phyloP scores from a whole-genome alignment of 2,329 filamentous ascomycete species.

The Zasmidium citrigriseum region DNA sequence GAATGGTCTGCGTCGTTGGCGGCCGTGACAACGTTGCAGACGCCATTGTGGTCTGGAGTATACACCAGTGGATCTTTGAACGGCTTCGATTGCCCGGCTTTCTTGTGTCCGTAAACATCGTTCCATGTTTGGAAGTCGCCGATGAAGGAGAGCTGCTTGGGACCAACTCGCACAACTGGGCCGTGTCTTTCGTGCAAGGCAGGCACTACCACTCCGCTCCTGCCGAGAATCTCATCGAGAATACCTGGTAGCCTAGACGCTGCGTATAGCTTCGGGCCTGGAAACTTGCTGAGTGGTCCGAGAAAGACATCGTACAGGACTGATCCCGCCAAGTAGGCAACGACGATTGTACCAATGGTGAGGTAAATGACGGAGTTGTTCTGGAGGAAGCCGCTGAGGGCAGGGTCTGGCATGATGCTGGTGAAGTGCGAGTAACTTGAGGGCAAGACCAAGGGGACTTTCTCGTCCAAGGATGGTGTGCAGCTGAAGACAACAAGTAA shows the following conservation, averaged over 20 bases:
- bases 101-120: conserved; percentile 27
- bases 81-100: conserved; percentile 9
- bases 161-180: conserved; percentile 41
- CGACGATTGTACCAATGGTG: no score
- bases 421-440: no score
- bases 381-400: no score
- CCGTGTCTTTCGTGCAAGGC: conserved; percentile 39
- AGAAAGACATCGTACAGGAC: conserved; percentile 13
- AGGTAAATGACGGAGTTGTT: no score
- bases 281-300: conserved; percentile 6
- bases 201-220: background rate
- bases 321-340: no score
- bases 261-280: conserved; percentile 9
- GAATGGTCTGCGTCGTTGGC: conserved; percentile 20
- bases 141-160: conserved; percentile 40
- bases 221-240: background rate
- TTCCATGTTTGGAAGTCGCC: conserved; percentile 21
- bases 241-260: background rate
- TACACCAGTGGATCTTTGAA: conserved; percentile 17
- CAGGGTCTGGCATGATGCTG: no score
- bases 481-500: no score
- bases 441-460: no score
- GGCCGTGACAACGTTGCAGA: conserved; percentile 14
- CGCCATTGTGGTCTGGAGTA: background rate
- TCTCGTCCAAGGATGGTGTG: no score